These are phyloP conservation scores for Brassica hybrid DNA, from an alignment of 441 rosid species.

Conservation along the genomic window DNA sequence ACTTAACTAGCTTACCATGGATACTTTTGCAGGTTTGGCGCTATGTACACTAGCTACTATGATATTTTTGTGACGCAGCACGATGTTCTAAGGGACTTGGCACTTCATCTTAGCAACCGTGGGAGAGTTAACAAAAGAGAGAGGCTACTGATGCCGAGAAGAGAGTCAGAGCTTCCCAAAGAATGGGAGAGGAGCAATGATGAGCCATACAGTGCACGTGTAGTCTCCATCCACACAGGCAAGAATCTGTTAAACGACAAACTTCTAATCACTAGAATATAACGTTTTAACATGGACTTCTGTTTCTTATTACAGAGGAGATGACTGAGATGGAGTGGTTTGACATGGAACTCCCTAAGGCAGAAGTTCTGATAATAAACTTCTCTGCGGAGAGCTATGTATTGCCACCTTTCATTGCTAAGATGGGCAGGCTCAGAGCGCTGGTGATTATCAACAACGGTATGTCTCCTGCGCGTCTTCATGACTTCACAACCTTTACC, in stretches of 20 bases:
- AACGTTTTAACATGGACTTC: background rate
- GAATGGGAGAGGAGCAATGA: slow-evolving; percentile 81
- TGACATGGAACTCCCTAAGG: slow-evolving; percentile 75
- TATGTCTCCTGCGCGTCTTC: slow-evolving; percentile 52
- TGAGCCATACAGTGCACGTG: slow-evolving; percentile 63
- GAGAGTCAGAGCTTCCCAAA: slow-evolving; percentile 58
- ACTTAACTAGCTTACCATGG: background rate
- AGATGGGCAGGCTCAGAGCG: slow-evolving; percentile 80
- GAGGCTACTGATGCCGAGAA: slow-evolving; percentile 71
- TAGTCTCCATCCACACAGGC: slow-evolving; percentile 86
- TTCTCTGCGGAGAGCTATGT: slow-evolving; percentile 59
- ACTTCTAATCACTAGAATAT: background rate
- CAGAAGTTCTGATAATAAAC: slow-evolving; percentile 79
- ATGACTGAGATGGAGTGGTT: slow-evolving; percentile 89
- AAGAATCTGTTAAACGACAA: slow-evolving; percentile 2
- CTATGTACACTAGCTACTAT: slow-evolving; percentile 61
- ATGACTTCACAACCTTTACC: slow-evolving; percentile 58
- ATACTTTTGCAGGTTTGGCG: slow-evolving; percentile 60
- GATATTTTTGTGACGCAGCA: slow-evolving; percentile 79
- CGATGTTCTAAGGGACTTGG: slow-evolving; percentile 81
- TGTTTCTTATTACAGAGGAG: slow-evolving; percentile 48
- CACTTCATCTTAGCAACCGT: slow-evolving; percentile 63
- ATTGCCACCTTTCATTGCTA: slow-evolving; percentile 73
- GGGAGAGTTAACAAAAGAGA: slow-evolving; percentile 53
- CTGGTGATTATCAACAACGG: slow-evolving; percentile 68